phyloP scores from a whole-genome alignment of 352 stramenopile genomes.

The Phytophthora sojae region DNA sequence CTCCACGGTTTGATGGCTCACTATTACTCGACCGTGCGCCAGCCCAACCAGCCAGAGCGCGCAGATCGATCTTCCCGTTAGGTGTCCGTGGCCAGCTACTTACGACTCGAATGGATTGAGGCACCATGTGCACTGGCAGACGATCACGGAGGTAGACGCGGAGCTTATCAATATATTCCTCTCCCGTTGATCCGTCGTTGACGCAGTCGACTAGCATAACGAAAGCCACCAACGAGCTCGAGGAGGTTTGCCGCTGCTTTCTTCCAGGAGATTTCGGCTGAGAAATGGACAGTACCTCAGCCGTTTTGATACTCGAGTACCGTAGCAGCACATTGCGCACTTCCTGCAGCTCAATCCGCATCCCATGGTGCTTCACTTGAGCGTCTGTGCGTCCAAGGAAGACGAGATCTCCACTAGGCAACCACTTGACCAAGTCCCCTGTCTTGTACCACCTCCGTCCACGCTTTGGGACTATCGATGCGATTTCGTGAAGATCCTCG shows the following conservation, averaged over 20 bases:
- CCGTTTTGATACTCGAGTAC: slow-evolving; percentile 44
- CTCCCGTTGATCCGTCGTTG: slow-evolving; percentile 4
- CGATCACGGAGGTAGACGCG: slow-evolving; percentile 33
- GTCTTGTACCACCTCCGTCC: slow-evolving; percentile 63
- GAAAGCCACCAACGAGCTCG: slow-evolving; percentile 53
- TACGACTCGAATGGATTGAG: slow-evolving; percentile 53
- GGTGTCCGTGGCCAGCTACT: slow-evolving; percentile 62
- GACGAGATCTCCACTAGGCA: slow-evolving; percentile 55
- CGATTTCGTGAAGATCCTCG: slow-evolving; percentile 27
- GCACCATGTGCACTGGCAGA: slow-evolving; percentile 77
- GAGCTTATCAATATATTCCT: slow-evolving; percentile 27
- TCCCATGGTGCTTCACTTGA: slow-evolving; percentile 85
- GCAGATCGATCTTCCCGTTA: slow-evolving; percentile 79
- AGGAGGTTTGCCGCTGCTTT: slow-evolving; percentile 16
- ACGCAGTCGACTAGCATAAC: slow-evolving; percentile 42
- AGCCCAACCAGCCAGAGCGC: slow-evolving; percentile 36
- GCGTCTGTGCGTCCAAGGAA: slow-evolving; percentile 77
- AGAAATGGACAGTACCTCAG: slow-evolving; percentile 52
- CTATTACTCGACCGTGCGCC: background rate
- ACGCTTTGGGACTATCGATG: slow-evolving; percentile 6
- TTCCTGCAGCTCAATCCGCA: slow-evolving; percentile 86
- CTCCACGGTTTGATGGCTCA: background rate
- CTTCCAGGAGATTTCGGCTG: slow-evolving; percentile 10
- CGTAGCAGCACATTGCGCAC: slow-evolving; percentile 68
- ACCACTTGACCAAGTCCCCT: slow-evolving; percentile 74